These are phyloP conservation scores for Podaxis sp. DNA, from an alignment of 768 basidiomycete genomes.

Conservation along the genomic window DNA sequence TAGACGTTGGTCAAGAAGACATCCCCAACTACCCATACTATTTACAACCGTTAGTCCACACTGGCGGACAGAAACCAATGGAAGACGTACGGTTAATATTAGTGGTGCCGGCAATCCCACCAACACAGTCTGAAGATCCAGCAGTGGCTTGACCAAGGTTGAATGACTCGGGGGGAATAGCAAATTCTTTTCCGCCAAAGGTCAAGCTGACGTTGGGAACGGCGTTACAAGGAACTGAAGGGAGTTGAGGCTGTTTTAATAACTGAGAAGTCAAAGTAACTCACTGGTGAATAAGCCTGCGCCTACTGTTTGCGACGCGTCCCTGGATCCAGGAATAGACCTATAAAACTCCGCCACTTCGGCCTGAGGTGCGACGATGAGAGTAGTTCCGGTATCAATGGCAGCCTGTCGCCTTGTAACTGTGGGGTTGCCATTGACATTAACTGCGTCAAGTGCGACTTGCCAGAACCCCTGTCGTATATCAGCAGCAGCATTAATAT, in stretches of 20 bases:
- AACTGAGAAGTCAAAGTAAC: background rate
- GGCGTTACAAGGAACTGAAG: constrained; percentile 29
- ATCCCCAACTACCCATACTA: constrained; percentile 41
- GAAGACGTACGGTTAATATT: background rate
- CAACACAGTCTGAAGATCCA: constrained; percentile 56
- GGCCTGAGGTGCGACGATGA: constrained; percentile 33
- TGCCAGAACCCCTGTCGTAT: constrained; percentile 32
- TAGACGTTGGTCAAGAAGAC: constrained; percentile 48
- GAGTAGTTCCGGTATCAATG: constrained; percentile 45
- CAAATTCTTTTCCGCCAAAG: constrained; percentile 37
- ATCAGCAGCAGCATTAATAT: background rate
- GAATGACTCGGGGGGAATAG: constrained; percentile 42
- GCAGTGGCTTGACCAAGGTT: constrained; percentile 47
- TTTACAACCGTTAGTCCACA: background rate
- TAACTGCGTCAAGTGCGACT: constrained; percentile 28
- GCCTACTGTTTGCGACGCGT: constrained; percentile 25
- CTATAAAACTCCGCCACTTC: constrained; percentile 29
- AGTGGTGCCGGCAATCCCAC: constrained; percentile 23
- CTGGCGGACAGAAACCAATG: background rate
- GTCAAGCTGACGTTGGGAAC: constrained; percentile 32
- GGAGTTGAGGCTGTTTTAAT: background rate
- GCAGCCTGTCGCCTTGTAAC: constrained; percentile 23
- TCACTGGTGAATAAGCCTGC: constrained; percentile 30
- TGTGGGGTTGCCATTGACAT: constrained; percentile 24
- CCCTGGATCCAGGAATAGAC: constrained; percentile 31